Evolutionary conservation across 148 eudicot genomes (phyloP).

Genomic region (Diospyros kaki): DNA sequence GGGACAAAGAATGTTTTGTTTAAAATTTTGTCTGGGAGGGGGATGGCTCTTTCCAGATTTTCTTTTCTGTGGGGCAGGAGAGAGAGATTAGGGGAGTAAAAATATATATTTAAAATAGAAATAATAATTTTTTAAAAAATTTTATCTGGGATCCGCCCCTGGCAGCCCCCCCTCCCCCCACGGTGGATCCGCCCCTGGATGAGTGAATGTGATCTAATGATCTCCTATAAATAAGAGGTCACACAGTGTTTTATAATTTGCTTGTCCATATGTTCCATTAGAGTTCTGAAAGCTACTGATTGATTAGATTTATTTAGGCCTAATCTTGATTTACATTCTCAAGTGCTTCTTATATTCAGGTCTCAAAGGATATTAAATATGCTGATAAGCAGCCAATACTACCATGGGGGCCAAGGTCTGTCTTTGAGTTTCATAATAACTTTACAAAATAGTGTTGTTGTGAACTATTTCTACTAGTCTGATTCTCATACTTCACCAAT

Average conservation of each 20-base stretch:
- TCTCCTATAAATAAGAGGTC: background rate
- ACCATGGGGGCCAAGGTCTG: slow-evolving; percentile 95
- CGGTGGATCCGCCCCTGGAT: too few species aligned
- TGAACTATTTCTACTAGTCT: background rate
- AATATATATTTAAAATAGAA: too few species aligned
- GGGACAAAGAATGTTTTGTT: too few species aligned
- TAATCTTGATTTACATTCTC: slow-evolving; percentile 5
- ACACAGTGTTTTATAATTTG: background rate
- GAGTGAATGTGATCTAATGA: too few species aligned
- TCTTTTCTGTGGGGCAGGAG: too few species aligned
- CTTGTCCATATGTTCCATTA: background rate
- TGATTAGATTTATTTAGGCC: background rate
- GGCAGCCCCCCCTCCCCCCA: too few species aligned
- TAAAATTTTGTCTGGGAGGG: too few species aligned
- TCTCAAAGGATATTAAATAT: slow-evolving; percentile 80
- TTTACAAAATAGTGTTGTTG: slow-evolving; percentile 1
- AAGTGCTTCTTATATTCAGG: slow-evolving; percentile 32
- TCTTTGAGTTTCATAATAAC: background rate
- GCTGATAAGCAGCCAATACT: slow-evolving; percentile 86
- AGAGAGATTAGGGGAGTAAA: too few species aligned
- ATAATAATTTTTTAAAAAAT: too few species aligned
- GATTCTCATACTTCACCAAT: background rate
- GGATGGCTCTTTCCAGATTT: too few species aligned
- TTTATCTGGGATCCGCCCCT: too few species aligned
- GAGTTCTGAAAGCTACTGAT: background rate